Conservation (phyloP, 2,329 filamentous ascomycete genomes). For the Trichoderma breve region DNA sequence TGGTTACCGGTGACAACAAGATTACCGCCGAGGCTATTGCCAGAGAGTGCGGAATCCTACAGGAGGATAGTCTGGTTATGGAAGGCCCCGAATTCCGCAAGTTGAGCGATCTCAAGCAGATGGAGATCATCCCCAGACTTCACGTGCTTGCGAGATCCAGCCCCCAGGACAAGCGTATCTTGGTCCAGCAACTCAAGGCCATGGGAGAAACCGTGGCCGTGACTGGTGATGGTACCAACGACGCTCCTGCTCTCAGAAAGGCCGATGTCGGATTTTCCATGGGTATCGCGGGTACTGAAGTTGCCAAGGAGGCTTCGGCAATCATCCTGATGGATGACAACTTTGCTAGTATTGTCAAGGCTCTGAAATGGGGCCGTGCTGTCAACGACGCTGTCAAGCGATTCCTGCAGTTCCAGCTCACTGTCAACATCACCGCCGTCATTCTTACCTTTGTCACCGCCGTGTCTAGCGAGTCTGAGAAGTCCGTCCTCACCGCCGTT, state of each 20-base stretch:
- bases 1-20: constrained; percentile 84
- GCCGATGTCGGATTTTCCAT: constrained; percentile 84
- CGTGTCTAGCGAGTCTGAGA: constrained; percentile 65
- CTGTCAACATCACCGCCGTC: constrained; percentile 90
- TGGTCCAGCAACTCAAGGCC: constrained; percentile 70
- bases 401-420: constrained; percentile 75
- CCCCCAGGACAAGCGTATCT: constrained; percentile 72
- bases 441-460: constrained; percentile 84
- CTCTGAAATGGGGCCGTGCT: constrained; percentile 75
- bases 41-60: constrained; percentile 73
- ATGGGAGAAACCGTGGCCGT: constrained; percentile 76
- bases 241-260: constrained; percentile 76
- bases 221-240: constrained; percentile 81
- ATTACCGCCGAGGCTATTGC: constrained; percentile 78
- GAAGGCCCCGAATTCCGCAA: constrained; percentile 78
- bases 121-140: constrained; percentile 64
- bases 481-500: constrained; percentile 79
- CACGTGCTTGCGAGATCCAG: constrained; percentile 73
- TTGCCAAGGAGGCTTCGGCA: constrained; percentile 80
- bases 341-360: constrained; percentile 82
- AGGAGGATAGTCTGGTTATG: constrained; percentile 66
- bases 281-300: constrained; percentile 80
- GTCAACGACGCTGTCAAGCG: constrained; percentile 77
- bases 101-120: constrained; percentile 62
- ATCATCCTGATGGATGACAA: constrained; percentile 89